phyloP scores from a whole-genome alignment of 106 monocot genomes.

The Dactylorhiza incarnata region DNA sequence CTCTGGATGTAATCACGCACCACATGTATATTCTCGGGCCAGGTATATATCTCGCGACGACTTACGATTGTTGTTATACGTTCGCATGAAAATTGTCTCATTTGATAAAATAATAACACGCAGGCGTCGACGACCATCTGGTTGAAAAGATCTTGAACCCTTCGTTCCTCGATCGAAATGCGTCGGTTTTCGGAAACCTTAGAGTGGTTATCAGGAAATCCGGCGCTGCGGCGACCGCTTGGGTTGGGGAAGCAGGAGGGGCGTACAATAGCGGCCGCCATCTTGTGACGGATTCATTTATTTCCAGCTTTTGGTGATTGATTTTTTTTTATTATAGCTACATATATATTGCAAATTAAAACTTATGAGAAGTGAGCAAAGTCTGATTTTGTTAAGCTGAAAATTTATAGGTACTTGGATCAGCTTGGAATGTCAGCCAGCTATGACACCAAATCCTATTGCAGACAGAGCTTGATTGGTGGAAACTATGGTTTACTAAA shows the following conservation, averaged over 20 bases:
- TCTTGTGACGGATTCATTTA: conserved; percentile 72
- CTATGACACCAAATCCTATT: conserved; percentile 79
- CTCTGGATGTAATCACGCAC: conserved; percentile 76
- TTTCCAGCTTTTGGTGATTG: conserved; percentile 47
- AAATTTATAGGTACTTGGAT: conserved; percentile 71
- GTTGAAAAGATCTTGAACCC: conserved; percentile 75
- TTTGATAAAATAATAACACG: background rate
- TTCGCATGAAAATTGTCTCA: background rate
- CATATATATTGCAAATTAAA: background rate
- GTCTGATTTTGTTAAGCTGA: background rate
- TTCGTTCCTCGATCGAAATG: conserved; percentile 54
- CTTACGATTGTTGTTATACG: background rate
- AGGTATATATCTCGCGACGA: conserved; percentile 31
- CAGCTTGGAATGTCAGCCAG: conserved; percentile 74
- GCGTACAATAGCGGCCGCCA: conserved; percentile 84
- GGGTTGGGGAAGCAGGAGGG: conserved; percentile 90
- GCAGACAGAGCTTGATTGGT: conserved; percentile 77
- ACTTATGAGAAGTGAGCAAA: background rate
- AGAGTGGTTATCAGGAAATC: conserved; percentile 36
- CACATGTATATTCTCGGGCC: conserved; percentile 94
- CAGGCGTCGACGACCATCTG: conserved; percentile 68
- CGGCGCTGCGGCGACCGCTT: conserved; percentile 47
- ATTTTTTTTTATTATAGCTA: background rate
- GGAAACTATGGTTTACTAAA: conserved; percentile 86
- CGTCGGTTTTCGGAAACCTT: conserved; percentile 48